phyloP scores from a whole-genome alignment of 202 grass and related monocot species.

The Schoenoplectus tabernaemontani region DNA sequence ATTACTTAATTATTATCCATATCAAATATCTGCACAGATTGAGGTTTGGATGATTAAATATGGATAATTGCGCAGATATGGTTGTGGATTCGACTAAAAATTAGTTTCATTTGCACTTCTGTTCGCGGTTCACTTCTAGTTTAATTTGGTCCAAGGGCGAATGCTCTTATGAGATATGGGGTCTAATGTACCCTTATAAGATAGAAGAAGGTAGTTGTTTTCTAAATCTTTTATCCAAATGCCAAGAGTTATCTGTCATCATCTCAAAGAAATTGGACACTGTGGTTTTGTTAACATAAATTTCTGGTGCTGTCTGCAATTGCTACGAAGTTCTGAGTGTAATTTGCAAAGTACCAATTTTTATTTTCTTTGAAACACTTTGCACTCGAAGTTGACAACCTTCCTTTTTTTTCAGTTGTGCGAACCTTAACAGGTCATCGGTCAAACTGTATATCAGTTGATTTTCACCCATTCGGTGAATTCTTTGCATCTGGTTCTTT shows the following conservation, averaged over 20 bases:
- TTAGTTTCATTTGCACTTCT: too few relatives aligned
- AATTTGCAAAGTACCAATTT: slow-evolving; percentile 1
- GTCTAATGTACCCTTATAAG: neutral
- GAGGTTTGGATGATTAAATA: too few relatives aligned
- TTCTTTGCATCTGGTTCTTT: slow-evolving; percentile 95
- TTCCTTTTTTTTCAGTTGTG: slow-evolving; percentile 49
- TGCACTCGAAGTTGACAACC: neutral
- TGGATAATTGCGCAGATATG: too few relatives aligned
- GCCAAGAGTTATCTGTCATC: neutral
- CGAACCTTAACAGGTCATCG: slow-evolving; percentile 86
- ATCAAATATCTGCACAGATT: too few relatives aligned
- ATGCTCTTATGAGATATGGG: neutral
- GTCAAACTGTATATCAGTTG: slow-evolving; percentile 91
- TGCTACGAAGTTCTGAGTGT: neutral
- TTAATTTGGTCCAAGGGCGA: neutral
- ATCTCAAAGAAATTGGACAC: neutral
- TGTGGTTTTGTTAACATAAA: too few relatives aligned
- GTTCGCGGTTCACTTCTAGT: too few relatives aligned
- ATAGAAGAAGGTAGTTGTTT: neutral
- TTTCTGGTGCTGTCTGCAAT: neutral
- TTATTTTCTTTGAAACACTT: neutral
- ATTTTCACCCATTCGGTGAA: slow-evolving; percentile 98
- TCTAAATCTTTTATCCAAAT: neutral
- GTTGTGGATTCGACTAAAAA: too few relatives aligned
- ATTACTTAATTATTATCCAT: neutral